Evolutionary conservation across 805 yeast species (phyloP).

Genomic region (Zygoascus tannicola): DNA sequence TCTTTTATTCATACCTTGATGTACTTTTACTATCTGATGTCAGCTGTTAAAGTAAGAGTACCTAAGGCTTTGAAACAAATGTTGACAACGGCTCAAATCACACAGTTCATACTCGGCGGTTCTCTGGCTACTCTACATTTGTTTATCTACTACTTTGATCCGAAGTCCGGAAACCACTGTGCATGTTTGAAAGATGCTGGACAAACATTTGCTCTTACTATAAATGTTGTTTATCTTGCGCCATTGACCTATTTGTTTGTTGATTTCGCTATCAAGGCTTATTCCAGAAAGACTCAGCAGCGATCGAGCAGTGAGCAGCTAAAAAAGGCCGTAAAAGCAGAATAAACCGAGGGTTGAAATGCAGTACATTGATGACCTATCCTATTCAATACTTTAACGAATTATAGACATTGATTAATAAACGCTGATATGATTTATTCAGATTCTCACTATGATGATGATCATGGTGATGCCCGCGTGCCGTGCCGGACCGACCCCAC

Average conservation of each 20-base stretch:
- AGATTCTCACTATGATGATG: no score
- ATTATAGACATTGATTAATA: no score
- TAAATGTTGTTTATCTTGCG: slow-evolving; percentile 55
- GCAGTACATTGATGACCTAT: no score
- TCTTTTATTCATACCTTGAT: slow-evolving; percentile 68
- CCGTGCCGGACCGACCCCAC: no score
- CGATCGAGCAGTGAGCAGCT: not conserved
- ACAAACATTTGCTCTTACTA: slow-evolving; percentile 50
- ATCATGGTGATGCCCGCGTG: no score
- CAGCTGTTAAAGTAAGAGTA: slow-evolving; percentile 48
- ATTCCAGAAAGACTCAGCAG: slow-evolving; percentile 5
- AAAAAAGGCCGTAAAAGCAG: not conserved
- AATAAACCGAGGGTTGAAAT: not conserved
- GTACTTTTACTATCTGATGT: slow-evolving; percentile 60
- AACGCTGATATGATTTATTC: no score
- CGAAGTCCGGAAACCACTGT: slow-evolving; percentile 32
- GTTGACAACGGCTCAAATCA: slow-evolving; percentile 58
- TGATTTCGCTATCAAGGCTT: slow-evolving; percentile 48
- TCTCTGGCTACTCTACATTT: slow-evolving; percentile 55
- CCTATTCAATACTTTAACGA: no score
- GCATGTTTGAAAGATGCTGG: slow-evolving; percentile 50
- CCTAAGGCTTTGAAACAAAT: slow-evolving; percentile 49
- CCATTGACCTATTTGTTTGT: slow-evolving; percentile 61
- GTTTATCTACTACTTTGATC: slow-evolving; percentile 50
- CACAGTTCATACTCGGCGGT: slow-evolving; percentile 63